Percentiles rank a stretch among this genome's conserved stretches.
Conservation (phyloP, 176 grass and related monocot species). For the Oryza officinalis region DNA sequence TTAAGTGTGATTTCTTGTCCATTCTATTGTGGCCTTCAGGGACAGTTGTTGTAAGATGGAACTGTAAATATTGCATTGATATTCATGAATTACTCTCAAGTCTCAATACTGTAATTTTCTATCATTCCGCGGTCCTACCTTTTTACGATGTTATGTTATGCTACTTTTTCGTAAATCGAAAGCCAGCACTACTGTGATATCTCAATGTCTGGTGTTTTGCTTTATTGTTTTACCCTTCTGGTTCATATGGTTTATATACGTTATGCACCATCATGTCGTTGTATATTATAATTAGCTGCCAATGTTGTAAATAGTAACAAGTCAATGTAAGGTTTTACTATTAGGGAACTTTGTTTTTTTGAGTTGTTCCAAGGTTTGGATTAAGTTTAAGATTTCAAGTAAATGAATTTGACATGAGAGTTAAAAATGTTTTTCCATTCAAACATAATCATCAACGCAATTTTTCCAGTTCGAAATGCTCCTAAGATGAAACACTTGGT, state of each 20-base stretch:
- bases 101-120: neutral
- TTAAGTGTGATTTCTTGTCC: neutral
- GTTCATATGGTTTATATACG: neutral
- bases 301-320: no score
- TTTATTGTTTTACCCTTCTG: neutral
- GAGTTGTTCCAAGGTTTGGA: no score
- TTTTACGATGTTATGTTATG: neutral
- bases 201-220: neutral
- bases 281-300: no score
- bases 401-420: no score
- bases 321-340: no score
- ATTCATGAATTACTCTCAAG: neutral
- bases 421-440: no score
- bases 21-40: neutral
- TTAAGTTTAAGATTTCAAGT: no score
- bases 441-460: no score
- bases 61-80: conserved; percentile 15
- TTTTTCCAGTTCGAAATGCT: no score
- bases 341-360: no score
- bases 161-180: neutral
- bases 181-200: neutral
- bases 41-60: conserved; percentile 12
- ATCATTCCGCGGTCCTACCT: neutral
- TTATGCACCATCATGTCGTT: neutral
- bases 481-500: no score